Evolutionary conservation across 805 yeast genomes (phyloP), one percentile per base, ranked within the genome.

Genomic region (Wickerhamomyces queroliae): DNA sequence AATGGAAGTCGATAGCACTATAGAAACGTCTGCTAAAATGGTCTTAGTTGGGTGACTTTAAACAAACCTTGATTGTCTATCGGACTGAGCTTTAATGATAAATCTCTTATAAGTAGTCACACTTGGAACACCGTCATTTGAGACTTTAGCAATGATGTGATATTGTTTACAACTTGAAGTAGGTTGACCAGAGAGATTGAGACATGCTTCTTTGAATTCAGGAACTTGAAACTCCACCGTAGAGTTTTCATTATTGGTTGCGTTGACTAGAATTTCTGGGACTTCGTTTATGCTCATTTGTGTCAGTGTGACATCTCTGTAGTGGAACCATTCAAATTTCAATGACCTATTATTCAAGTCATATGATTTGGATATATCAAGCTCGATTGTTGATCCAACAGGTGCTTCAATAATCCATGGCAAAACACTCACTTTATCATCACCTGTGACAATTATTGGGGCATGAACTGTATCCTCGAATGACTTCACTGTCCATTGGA

Each of bases 401-500:
- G 18, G 38, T 5, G 37, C 52, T 7, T 38, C 25, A 4, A 55
- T 7, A 10, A 39, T 36, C 3, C 36, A 33, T 2, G 64, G 61
- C 18, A 41, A 33, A 23, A 46, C 44, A n/a, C 52, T 44, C 3
- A 40, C 40, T 4, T 57, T 38, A 1, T 45, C 56, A 42, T 56
- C 55, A 4, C n/a, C n/a, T n/a, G 49, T 46, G 9, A 53, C 48
- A 15, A 46, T 48, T 32, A 53, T 35, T 9, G 63, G 64, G 8
- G 43, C 42, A 35, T 59, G 64, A n/a, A 37, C 37, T 7, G 58
- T 40, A 8, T 51, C 48, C 2, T 46, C 49, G 34, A 58, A 58
- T n/a, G 39, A 35, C 15, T 55, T 50, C 4, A 58, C 46, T 1
- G 63, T 58, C 64, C 64, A 59, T 39, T 55, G 59, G 44, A 59